A percentile compares a stretch with the other conserved stretches of the same genome.
Conservation (phyloP, 495 filamentous ascomycete species). For the Bryoglossum gracile region DNA sequence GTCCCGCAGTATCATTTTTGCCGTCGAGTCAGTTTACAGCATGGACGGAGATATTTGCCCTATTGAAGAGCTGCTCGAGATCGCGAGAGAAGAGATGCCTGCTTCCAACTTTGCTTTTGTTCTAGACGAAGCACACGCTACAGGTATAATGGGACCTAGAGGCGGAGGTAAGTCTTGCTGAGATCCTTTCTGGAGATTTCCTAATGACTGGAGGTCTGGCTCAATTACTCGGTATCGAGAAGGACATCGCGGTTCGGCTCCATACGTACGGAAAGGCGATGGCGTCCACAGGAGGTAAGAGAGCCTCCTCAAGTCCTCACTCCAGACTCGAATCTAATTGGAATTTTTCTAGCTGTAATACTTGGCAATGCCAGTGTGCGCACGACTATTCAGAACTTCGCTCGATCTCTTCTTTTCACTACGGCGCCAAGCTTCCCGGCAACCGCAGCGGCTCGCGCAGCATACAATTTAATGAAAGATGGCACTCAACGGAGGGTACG, state of each 20-base stretch:
- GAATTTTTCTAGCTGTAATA: conserved; percentile 19
- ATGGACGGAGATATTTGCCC: conserved; percentile 65
- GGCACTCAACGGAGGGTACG: too few relatives aligned
- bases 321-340: too few relatives aligned
- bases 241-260: conserved; percentile 44
- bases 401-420: background rate
- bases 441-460: conserved; percentile 39
- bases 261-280: conserved; percentile 61
- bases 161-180: too few relatives aligned
- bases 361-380: conserved; percentile 33
- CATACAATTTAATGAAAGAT: conserved; percentile 35
- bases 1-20: conserved; percentile 37
- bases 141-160: conserved; percentile 47
- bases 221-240: conserved; percentile 48
- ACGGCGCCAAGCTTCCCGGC: conserved; percentile 40
- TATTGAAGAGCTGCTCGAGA: conserved; percentile 42
- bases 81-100: conserved; percentile 46
- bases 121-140: conserved; percentile 61
- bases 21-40: conserved; percentile 57
- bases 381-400: background rate
- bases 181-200: too few relatives aligned
- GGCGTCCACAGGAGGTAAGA: conserved; percentile 51
- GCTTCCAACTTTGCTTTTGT: conserved; percentile 48
- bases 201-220: too few relatives aligned
- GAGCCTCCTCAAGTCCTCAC: too few relatives aligned